Evolutionary conservation across 352 stramenopile genomes (phyloP).

Genomic region (Phytophthora megakarya): DNA sequence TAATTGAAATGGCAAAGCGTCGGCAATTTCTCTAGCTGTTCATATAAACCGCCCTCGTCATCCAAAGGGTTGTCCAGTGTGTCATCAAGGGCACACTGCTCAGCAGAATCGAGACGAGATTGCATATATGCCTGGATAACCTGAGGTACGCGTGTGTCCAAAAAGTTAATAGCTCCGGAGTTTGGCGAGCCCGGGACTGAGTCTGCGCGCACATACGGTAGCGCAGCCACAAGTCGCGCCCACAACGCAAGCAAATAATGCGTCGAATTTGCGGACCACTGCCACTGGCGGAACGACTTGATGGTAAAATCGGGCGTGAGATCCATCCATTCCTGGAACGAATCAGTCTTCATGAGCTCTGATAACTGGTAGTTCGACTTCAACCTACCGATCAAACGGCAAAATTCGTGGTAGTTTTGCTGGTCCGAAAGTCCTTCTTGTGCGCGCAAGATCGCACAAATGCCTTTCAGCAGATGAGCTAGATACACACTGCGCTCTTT

Average conservation of each 20-base stretch:
- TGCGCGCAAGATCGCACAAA: slow-evolving; percentile 93
- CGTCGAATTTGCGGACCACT: slow-evolving; percentile 94
- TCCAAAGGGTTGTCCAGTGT: slow-evolving; percentile 96
- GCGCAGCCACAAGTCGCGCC: slow-evolving; percentile 94
- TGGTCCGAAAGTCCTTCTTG: slow-evolving; percentile 97
- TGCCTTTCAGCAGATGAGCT: slow-evolving; percentile 91
- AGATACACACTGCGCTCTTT: slow-evolving; percentile 96
- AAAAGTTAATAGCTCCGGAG: slow-evolving; percentile 56
- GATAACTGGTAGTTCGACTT: slow-evolving; percentile 99
- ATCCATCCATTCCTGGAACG: slow-evolving; percentile 97
- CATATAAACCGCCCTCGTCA: slow-evolving; percentile 95
- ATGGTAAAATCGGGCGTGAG: slow-evolving; percentile 96
- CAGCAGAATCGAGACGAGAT: slow-evolving; percentile 94
- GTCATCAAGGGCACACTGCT: slow-evolving; percentile 93
- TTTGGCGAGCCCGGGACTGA: slow-evolving; percentile 55
- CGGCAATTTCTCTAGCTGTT: slow-evolving; percentile 97
- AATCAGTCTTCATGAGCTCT: slow-evolving; percentile 96
- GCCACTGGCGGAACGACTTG: slow-evolving; percentile 96
- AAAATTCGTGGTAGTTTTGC: slow-evolving; percentile 99
- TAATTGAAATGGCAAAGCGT: slow-evolving; percentile 98
- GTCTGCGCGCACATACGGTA: slow-evolving; percentile 95
- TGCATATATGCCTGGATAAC: slow-evolving; percentile 97
- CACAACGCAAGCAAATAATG: slow-evolving; percentile 98
- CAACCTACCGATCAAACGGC: slow-evolving; percentile 94
- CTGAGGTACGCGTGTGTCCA: slow-evolving; percentile 76